These are phyloP conservation scores for Fusarium marasasianum DNA, from an alignment of 2,329 filamentous ascomycete genomes.

Conservation along the genomic window DNA sequence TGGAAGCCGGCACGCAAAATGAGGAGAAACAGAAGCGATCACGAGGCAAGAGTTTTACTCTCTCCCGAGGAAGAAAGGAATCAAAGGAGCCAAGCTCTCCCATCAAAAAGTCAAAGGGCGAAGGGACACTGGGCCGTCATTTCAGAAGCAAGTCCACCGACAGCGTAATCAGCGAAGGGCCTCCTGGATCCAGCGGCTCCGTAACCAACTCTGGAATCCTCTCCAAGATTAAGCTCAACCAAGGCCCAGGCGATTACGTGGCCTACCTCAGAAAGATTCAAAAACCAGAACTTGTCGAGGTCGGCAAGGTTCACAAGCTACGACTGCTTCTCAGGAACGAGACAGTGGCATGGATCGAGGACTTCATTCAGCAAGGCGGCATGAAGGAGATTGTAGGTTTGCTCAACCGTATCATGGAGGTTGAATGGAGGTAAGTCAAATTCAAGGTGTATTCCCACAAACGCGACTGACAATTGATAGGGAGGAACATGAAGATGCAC, in stretches of 20 bases:
- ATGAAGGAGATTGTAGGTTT: constrained; percentile 91
- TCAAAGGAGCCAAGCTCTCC: constrained; percentile 72
- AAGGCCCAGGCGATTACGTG: constrained; percentile 85
- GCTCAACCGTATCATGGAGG: constrained; percentile 89
- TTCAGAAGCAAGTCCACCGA: constrained; percentile 79
- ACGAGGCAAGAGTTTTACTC: constrained; percentile 72
- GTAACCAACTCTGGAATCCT: constrained; percentile 67
- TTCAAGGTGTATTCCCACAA: neutral
- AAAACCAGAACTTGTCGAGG: constrained; percentile 84
- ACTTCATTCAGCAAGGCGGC: constrained; percentile 87
- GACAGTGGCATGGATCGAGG: constrained; percentile 93
- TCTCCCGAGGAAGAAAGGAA: constrained; percentile 72
- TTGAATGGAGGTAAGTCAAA: constrained; percentile 86
- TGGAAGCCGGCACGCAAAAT: constrained; percentile 53
- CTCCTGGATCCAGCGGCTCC: constrained; percentile 60
- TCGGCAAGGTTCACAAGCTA: constrained; percentile 95
- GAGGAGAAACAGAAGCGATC: constrained; percentile 61
- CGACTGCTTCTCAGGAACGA: constrained; percentile 90
- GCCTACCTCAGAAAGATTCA: constrained; percentile 82
- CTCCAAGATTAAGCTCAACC: constrained; percentile 76
- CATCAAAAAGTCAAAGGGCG: constrained; percentile 77
- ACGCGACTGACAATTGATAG: constrained; percentile 53
- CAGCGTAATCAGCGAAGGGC: constrained; percentile 70
- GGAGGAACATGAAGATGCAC: constrained; percentile 93
- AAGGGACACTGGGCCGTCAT: constrained; percentile 69